phyloP scores from a whole-genome alignment of 1,284 basidiomycete genomes.

The Boletus sp. region DNA sequence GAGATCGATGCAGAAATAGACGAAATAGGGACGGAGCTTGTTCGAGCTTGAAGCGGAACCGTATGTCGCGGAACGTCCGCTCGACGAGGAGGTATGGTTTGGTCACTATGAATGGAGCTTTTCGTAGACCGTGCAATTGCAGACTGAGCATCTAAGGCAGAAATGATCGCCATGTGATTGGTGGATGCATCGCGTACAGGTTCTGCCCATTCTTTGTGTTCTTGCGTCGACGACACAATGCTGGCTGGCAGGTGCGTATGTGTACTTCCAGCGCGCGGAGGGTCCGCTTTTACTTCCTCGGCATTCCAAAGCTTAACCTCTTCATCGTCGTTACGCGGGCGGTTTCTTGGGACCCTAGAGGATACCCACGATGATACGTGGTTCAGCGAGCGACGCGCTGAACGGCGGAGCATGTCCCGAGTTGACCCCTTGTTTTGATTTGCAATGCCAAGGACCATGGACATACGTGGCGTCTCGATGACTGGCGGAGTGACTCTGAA shows the following conservation, averaged over 20 bases:
- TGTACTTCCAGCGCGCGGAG: slow-evolving; percentile 1
- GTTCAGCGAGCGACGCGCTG: slow-evolving; percentile 28
- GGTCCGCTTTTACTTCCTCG: slow-evolving; percentile 24
- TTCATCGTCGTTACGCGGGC: slow-evolving; percentile 28
- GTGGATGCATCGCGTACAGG: slow-evolving; percentile 5
- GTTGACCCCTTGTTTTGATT: slow-evolving; percentile 11
- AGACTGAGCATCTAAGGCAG: slow-evolving; percentile 9
- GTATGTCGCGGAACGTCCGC: background rate
- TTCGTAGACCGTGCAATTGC: slow-evolving; percentile 6
- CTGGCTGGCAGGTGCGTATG: slow-evolving; percentile 1
- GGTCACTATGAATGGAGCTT: slow-evolving; percentile 6
- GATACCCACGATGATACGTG: slow-evolving; percentile 39
- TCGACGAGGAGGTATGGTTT: background rate
- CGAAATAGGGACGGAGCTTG: background rate
- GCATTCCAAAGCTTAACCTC: slow-evolving; percentile 38
- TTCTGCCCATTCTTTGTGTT: slow-evolving; percentile 6
- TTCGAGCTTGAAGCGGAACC: slow-evolving; percentile 4
- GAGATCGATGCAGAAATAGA: background rate
- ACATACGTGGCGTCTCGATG: slow-evolving; percentile 28
- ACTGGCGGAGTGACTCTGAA: slow-evolving; percentile 33
- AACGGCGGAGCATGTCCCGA: slow-evolving; percentile 19
- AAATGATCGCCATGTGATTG: slow-evolving; percentile 2
- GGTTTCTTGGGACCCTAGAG: slow-evolving; percentile 22
- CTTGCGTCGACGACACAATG: slow-evolving; percentile 1
- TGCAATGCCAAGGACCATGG: slow-evolving; percentile 12